Conservation (phyloP, 345 rosid species). For the Salix exigua region DNA sequence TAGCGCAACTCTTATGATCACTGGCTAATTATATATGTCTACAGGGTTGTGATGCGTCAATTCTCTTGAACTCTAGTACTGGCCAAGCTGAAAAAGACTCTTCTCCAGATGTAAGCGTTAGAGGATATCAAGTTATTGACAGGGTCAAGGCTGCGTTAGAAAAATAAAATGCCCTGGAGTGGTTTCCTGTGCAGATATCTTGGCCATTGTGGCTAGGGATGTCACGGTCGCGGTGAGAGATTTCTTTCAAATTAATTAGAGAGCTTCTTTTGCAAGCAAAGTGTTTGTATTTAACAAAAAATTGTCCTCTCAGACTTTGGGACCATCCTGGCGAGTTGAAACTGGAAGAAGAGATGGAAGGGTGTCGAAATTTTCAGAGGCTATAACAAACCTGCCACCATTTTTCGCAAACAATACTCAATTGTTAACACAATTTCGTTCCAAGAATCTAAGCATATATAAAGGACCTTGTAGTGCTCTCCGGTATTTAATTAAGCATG, state of each 20-base stretch:
- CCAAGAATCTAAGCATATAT: slow-evolving; percentile 40
- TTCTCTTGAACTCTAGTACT: slow-evolving; percentile 50
- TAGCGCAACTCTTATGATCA: neutral
- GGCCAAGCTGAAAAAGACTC: slow-evolving; percentile 51
- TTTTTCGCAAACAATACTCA: slow-evolving; percentile 36
- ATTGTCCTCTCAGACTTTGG: slow-evolving; percentile 30
- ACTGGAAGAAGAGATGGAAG: slow-evolving; percentile 72
- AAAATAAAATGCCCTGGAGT: slow-evolving; percentile 61
- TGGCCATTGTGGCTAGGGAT: slow-evolving; percentile 70
- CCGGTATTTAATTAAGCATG: slow-evolving; percentile 45
- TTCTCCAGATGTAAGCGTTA: slow-evolving; percentile 44
- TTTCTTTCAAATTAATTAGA: neutral
- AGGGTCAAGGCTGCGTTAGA: slow-evolving; percentile 54
- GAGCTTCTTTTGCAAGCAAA: neutral
- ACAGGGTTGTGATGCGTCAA: slow-evolving; percentile 86
- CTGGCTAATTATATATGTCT: neutral
- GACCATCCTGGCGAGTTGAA: slow-evolving; percentile 44
- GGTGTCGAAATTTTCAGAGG: slow-evolving; percentile 36
- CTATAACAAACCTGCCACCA: slow-evolving; percentile 25
- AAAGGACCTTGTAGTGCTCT: slow-evolving; percentile 55
- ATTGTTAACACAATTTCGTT: slow-evolving; percentile 26
- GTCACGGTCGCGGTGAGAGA: slow-evolving; percentile 39
- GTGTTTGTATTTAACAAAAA: neutral
- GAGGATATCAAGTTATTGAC: slow-evolving; percentile 63
- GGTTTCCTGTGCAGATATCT: slow-evolving; percentile 74